Conservation (phyloP, 768 basidiomycete species). For the Boletus rubescentipes region DNA sequence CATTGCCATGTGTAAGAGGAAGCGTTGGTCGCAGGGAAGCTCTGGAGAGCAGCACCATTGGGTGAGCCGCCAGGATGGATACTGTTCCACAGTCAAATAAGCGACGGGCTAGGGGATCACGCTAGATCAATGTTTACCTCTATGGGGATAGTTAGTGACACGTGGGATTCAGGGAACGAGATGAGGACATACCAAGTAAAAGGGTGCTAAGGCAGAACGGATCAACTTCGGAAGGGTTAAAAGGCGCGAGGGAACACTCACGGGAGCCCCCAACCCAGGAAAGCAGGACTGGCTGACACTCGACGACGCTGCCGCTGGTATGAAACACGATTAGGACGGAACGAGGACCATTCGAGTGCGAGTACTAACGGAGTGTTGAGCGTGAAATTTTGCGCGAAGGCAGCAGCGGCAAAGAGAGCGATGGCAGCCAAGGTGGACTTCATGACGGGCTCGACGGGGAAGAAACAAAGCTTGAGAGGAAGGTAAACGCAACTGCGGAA, state of each 20-base stretch:
- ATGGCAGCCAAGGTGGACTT: constrained; percentile 41
- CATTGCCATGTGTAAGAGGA: constrained; percentile 54
- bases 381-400: constrained; percentile 49
- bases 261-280: constrained; percentile 56
- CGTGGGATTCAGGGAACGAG: background rate
- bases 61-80: constrained; percentile 53
- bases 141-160: constrained; percentile 17
- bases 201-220: constrained; percentile 46
- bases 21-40: constrained; percentile 41
- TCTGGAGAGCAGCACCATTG: constrained; percentile 41
- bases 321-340: constrained; percentile 2
- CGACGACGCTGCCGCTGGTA: constrained; percentile 44
- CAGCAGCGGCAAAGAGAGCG: constrained; percentile 42
- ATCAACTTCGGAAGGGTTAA: background rate
- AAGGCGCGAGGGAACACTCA: constrained; percentile 32
- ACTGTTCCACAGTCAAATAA: constrained; percentile 34
- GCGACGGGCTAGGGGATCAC: background rate
- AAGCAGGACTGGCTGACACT: constrained; percentile 59
- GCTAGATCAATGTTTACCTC: constrained; percentile 33
- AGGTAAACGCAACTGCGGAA: constrained; percentile 7
- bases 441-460: constrained; percentile 39
- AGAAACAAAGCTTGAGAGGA: constrained; percentile 3
- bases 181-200: constrained; percentile 54
- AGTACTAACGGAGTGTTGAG: constrained; percentile 73
- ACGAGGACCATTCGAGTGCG: background rate